These are phyloP conservation scores for Micractinium sp. DNA, from an alignment of 139 green algal genomes.

Conservation along the genomic window DNA sequence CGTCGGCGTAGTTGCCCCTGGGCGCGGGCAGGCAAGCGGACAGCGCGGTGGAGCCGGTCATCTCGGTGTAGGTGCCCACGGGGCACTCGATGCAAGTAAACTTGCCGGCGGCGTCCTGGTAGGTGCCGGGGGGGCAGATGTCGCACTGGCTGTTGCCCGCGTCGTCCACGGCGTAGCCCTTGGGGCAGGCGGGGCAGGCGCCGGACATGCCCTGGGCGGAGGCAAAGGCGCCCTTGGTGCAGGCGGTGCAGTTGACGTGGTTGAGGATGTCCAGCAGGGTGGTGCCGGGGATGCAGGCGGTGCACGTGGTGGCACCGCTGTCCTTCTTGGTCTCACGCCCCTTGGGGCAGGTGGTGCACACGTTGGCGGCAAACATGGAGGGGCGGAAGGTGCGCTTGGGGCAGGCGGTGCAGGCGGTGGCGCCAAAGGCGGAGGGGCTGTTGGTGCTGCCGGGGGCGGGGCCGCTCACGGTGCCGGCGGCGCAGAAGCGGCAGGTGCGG, in stretches of 20 bases:
- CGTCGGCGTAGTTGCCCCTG: neutral
- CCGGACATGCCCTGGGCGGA: neutral
- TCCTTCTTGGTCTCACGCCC: neutral
- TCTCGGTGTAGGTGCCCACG: slow-evolving; percentile 10
- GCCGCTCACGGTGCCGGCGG: neutral
- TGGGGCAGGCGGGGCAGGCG: slow-evolving; percentile 2
- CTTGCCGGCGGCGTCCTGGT: neutral
- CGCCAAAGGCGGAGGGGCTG: neutral
- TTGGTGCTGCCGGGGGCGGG: neutral
- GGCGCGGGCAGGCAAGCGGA: neutral
- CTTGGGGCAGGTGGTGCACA: neutral
- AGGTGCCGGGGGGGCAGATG: neutral
- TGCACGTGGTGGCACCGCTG: neutral
- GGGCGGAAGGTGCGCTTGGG: slow-evolving; percentile 5
- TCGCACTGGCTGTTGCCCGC: neutral
- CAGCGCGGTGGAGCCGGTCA: neutral
- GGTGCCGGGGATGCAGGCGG: neutral
- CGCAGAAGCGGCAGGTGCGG: neutral
- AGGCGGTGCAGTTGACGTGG: slow-evolving; percentile 1
- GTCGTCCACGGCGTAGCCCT: neutral
- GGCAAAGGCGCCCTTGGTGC: neutral
- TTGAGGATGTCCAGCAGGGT: neutral
- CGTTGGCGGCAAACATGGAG: slow-evolving; percentile 1
- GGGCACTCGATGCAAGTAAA: neutral
- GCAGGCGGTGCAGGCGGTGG: neutral